These are phyloP conservation scores for Phytophthora colocasiae DNA, from an alignment of 352 stramenopile species.

Conservation along the genomic window DNA sequence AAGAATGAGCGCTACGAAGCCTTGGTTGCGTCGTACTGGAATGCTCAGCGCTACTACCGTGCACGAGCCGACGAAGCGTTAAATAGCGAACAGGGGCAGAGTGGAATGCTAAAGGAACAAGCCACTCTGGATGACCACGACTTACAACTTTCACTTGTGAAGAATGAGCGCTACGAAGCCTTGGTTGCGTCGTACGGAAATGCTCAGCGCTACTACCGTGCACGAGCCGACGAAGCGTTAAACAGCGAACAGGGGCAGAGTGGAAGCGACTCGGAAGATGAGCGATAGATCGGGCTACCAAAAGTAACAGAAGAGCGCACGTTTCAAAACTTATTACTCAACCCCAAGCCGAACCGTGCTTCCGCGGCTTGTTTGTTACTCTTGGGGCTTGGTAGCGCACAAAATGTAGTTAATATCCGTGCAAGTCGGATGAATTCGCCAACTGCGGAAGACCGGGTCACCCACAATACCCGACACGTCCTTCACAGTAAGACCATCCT, in stretches of 20 bases:
- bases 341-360: neutral
- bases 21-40: constrained; percentile 52
- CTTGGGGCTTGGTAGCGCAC: constrained; percentile 68
- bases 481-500: constrained; percentile 65
- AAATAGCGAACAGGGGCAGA: neutral
- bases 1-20: constrained; percentile 61
- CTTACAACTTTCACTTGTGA: constrained; percentile 48
- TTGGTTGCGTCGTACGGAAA: constrained; percentile 53
- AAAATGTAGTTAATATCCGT: constrained; percentile 88
- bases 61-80: constrained; percentile 10
- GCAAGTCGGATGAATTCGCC: constrained; percentile 76
- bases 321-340: neutral
- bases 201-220: constrained; percentile 45
- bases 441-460: constrained; percentile 75
- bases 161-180: constrained; percentile 59
- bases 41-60: constrained; percentile 46
- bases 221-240: constrained; percentile 10
- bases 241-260: neutral
- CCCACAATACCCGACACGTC: constrained; percentile 84
- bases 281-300: constrained; percentile 9
- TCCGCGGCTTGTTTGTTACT: constrained; percentile 20
- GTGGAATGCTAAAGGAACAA: too few species aligned
- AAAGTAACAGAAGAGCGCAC: too few species aligned
- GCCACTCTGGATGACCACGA: constrained; percentile 48
- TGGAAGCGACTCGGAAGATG: constrained; percentile 15